Percentiles rank a stretch among this genome's conserved stretches.
phyloP scores from a whole-genome alignment of 2,329 filamentous ascomycete genomes.

The Trichophyton rubrum region DNA sequence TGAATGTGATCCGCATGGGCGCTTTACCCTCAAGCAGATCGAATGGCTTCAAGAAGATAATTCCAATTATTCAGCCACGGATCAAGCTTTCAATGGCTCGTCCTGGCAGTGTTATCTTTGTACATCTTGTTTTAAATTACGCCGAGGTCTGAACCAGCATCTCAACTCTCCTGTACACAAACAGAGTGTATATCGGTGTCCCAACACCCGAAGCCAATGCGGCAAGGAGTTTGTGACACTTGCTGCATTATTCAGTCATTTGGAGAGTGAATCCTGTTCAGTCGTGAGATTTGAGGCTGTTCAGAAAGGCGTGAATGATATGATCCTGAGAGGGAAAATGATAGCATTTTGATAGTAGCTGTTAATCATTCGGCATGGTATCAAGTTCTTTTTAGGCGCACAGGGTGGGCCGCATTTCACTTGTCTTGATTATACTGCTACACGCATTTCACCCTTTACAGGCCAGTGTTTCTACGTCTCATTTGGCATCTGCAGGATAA shows the following conservation, averaged over 20 bases:
- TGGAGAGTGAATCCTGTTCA: constrained; percentile 35
- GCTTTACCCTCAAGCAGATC: constrained; percentile 43
- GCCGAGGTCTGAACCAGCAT: constrained; percentile 8
- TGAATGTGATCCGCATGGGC: constrained; percentile 34
- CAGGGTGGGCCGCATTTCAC: no score
- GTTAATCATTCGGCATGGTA: neutral
- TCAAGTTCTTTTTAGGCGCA: no score
- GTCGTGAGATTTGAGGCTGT: constrained; percentile 32
- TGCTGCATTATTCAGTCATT: constrained; percentile 34
- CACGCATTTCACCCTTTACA: no score
- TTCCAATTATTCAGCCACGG: constrained; percentile 28
- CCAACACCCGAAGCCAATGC: constrained; percentile 24
- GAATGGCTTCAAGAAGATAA: constrained; percentile 28
- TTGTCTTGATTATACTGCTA: no score
- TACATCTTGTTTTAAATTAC: constrained; percentile 31
- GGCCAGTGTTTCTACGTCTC: no score
- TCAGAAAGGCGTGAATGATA: constrained; percentile 17
- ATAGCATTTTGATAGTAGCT: constrained; percentile 7
- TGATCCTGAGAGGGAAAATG: constrained; percentile 11
- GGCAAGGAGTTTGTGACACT: constrained; percentile 27
- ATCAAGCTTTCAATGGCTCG: constrained; percentile 34
- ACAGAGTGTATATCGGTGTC: constrained; percentile 36
- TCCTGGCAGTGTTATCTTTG: constrained; percentile 46
- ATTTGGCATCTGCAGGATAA: no score
- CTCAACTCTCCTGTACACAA: constrained; percentile 22